Base-by-base conservation (phyloP, 108 stramenopile genomes). In the Cyclotella atomus region DNA sequence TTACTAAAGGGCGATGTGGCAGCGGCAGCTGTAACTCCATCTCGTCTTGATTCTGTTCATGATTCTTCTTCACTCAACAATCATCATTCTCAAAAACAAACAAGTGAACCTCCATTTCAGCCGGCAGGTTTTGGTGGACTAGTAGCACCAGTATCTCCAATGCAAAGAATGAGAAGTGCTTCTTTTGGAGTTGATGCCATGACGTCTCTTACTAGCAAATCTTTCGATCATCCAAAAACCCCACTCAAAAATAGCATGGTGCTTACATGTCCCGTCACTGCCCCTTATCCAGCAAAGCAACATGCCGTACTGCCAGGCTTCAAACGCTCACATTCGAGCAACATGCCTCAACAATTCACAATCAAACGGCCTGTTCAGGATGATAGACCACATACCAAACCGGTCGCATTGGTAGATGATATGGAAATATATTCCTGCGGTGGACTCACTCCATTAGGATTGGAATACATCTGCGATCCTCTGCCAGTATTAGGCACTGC, bases 341-440 rank as follows among this genome's bases (percentile, higher is more conserved):
- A 30, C 56, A 30, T 1, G 10, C 1, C 10, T 53, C 3, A 23
- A 53, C 52, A 10, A 53, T 23, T 23, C 23, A 23, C 52, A 23
- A 59, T 14, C 29, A 59, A 59, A 19, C 29, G 9, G 12, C 38
- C 38, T n/a, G n/a, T n/a, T n/a, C n/a, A n/a, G 38, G 12, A 41
- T 9, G 38, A 41, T 9, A 41, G 38, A 41, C 38, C 7, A 7
- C 12, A 7, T 41, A 16, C 60, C 33, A 60, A 54, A 38, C 4
- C 62, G 3, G 43, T 68, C 15, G 47, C 60, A 21, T 41, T 46
- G 27, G 19, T 77, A 27, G 70, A 79, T 35, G 65, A 71, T 44
- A 79, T 79, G 21, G 77, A 79, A 20, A 54, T 79, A 15, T 73
- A 79, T 53, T 79, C 78, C 19, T 79, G 78, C 64, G 71, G 67